phyloP scores from a whole-genome alignment of 1,284 basidiomycete species.

The Gymnopus androsaceus region DNA sequence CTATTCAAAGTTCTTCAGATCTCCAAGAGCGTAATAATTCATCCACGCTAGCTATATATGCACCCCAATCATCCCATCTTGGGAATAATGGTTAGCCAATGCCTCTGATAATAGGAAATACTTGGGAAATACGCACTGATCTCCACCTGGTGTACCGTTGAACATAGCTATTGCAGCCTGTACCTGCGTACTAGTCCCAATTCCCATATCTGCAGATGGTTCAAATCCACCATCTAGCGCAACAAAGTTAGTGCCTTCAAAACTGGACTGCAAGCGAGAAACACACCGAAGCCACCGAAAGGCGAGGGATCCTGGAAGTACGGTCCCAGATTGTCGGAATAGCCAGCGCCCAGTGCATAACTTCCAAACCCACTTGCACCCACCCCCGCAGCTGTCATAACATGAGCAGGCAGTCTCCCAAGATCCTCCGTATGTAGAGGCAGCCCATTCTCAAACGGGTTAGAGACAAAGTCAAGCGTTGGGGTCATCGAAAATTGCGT shows the following conservation, averaged over 20 bases:
- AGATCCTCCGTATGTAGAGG: constrained; percentile 10
- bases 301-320: too few relatives aligned
- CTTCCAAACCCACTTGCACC: too few relatives aligned
- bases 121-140: too few relatives aligned
- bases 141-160: background rate
- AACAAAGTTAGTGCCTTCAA: background rate
- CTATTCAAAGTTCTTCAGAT: too few relatives aligned
- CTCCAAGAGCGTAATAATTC: background rate
- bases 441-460: background rate
- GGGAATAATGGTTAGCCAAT: too few relatives aligned
- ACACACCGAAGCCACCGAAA: too few relatives aligned
- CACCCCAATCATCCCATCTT: background rate
- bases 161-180: background rate
- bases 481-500: too few relatives aligned
- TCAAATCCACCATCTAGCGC: background rate
- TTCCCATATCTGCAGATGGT: background rate
- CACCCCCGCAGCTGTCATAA: background rate
- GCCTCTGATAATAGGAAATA: too few relatives aligned
- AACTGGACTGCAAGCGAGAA: too few relatives aligned
- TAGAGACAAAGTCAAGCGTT: background rate
- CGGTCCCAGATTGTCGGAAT: too few relatives aligned
- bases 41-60: background rate
- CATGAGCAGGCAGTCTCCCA: constrained; percentile 6
- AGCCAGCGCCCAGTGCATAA: too few relatives aligned
- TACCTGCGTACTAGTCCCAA: background rate